A percentile compares a stretch with the other conserved stretches of the same genome.
These are phyloP conservation scores for Copromyces sp. DNA, from an alignment of 495 filamentous ascomycete species.

Conservation along the genomic window DNA sequence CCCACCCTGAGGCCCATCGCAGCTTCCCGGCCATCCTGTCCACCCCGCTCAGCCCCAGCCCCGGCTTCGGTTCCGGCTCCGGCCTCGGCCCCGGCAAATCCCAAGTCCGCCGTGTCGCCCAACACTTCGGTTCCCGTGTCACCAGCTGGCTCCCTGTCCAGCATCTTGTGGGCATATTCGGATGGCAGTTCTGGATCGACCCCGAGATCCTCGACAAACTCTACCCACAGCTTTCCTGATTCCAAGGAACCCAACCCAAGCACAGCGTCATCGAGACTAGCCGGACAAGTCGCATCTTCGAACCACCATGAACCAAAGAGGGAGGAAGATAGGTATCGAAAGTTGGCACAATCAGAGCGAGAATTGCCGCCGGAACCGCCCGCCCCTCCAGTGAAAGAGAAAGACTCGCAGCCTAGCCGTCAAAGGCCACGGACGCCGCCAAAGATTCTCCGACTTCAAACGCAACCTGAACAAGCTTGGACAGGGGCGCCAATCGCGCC, in stretches of 20 bases:
- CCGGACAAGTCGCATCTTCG: conserved; percentile 6
- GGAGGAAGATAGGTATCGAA: conserved; percentile 4
- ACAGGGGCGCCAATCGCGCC: conserved; percentile 6
- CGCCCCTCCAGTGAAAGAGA: conserved; percentile 10
- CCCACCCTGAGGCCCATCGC: background rate
- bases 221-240: conserved; percentile 22
- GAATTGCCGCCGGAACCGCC: conserved; percentile 29
- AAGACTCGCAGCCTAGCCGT: conserved; percentile 16
- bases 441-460: background rate
- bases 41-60: background rate
- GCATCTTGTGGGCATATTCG: conserved; percentile 37
- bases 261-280: conserved; percentile 14
- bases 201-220: conserved; percentile 21
- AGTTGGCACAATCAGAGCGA: conserved; percentile 2
- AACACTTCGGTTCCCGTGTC: conserved; percentile 6
- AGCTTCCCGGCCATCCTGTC: background rate
- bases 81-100: conserved; percentile 3
- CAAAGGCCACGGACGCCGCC: conserved; percentile 12
- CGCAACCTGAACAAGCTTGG: conserved; percentile 6
- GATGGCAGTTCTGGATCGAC: conserved; percentile 28
- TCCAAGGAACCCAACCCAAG: conserved; percentile 27
- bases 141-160: conserved; percentile 31
- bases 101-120: conserved; percentile 5
- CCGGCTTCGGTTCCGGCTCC: background rate
- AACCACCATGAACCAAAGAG: conserved; percentile 16